phyloP scores from a whole-genome alignment of 140 eudicot species.

The Flaveria floridana region DNA sequence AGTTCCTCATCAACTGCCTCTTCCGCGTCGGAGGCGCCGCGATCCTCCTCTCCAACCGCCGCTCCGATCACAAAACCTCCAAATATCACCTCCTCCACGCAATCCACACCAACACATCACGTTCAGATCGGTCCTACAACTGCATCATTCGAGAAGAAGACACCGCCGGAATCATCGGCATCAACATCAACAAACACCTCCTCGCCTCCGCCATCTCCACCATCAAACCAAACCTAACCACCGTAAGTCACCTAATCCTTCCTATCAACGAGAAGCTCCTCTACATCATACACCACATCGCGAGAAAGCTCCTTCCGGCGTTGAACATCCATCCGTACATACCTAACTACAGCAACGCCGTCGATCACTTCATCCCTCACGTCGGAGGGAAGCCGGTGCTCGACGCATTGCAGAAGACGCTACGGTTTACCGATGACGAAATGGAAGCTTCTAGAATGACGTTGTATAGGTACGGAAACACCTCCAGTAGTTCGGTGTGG shows the following conservation, averaged over 20 bases:
- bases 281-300: constrained; percentile 21
- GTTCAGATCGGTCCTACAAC: constrained; percentile 38
- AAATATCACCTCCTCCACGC: constrained; percentile 48
- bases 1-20: constrained; percentile 45
- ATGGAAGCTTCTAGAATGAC: constrained; percentile 70
- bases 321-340: constrained; percentile 31
- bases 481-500: constrained; percentile 57
- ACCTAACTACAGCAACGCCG: constrained; percentile 42
- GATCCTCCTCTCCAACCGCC: constrained; percentile 50
- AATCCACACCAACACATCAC: constrained; percentile 43
- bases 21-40: constrained; percentile 63
- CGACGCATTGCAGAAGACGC: constrained; percentile 41
- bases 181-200: constrained; percentile 43
- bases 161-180: constrained; percentile 31
- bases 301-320: constrained; percentile 17
- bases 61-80: constrained; percentile 32
- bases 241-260: constrained; percentile 44
- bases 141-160: constrained; percentile 50
- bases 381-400: constrained; percentile 54
- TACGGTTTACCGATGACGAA: constrained; percentile 29
- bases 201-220: constrained; percentile 39
- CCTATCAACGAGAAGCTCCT: constrained; percentile 42
- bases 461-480: constrained; percentile 49
- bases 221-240: constrained; percentile 36
- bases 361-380: constrained; percentile 49